Evolutionary conservation across 345 rosid species (phyloP), one percentile per base, ranked within the genome.

Genomic region (Aquilaria yunnanensis): DNA sequence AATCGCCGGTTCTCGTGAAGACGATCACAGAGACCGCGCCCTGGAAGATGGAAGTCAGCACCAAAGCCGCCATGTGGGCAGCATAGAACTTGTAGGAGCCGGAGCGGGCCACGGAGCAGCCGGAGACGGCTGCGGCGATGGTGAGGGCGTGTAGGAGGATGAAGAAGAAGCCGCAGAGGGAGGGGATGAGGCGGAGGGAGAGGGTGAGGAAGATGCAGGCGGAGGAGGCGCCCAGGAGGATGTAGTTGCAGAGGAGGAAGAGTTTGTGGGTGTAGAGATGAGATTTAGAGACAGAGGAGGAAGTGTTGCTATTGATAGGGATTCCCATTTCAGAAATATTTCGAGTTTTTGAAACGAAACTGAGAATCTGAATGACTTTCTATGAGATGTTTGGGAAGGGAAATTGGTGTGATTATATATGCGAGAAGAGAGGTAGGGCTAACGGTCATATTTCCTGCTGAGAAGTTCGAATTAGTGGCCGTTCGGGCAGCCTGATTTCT

Each of bases 151-250:
- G 81, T 59, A 84, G 89, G 72, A 85, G 87, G 62, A 85, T 73
- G 41, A 76, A 75, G 70, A 80, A 72, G 83, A 88, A 79, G 51
- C 91, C 99, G 31, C 83, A 82, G 45, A 82, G 13, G 1, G 99
- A 94, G 45, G 99, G 97, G 77, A 90, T 12, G n/a, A 94, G 63
- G 61, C 99, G 93, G 57, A 94, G 92, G 60, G 99, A 88, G 65
- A 86, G 92, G 32, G 95, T 88, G 54, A 94, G 78, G 86, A 94
- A 90, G 74, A 90, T 83, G 79, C 95, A 90, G 65, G 88, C 79
- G 0, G 97, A 82, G 57, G 99, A 92, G 0, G 97, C 90, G 2
- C 96, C 96, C 2, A 94, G 83, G 47, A 93, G 95, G 53, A 90
- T 74, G 85, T 90, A 90, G 86, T 94, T 94, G 75, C 85, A 72